Base-by-base conservation (phyloP, 2,329 filamentous ascomycete species). In the Orbilia blumenaviensis region DNA sequence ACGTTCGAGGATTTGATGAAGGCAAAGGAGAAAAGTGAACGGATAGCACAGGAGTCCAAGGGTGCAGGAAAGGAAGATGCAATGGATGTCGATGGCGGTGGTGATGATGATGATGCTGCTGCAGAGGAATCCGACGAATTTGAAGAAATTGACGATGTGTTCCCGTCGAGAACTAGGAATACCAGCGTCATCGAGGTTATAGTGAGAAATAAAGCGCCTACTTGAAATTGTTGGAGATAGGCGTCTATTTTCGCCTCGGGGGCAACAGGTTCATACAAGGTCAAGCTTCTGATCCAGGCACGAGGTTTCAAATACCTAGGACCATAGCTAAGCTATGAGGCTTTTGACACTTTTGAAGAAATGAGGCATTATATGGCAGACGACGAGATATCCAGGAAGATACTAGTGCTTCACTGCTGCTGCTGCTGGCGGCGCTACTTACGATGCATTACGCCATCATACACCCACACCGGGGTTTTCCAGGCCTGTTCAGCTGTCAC, bases 1-100 rank as follows among this genome's bases (percentile, higher is more conserved):
- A 81, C 60, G 6, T 72, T 77, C 12, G 73, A 72, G 16, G 73
- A 72, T 14, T n/a, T 77, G 21, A 67, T 77, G 66, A 64, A 77
- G 10, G 52, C 36, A 23, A 72, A 77, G 25, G 66, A 77, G 23
- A 66, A 34, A 32, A 62, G 8, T 12, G 52, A 66, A 38, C 48
- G 18, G 27, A 60, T 27, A 38, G 6, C 23, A 10, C 27, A 62
- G 21, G n/a, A 48, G 36, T 23, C 46, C 5, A 42, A 60, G 56
- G 25, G 29, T 18, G 14, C 21, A 14, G 18, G 42, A 38, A 63
- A 38, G 3, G 46, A 63, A 2, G 60, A 76, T 60, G 42, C 64
- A 27, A 76, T 76, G 72, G 72, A 76, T 42, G 52, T 76, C 6
- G 72, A 75, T 50, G 62, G 46, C 6, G 27, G 18, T 8, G n/a